Evolutionary conservation across 2,329 filamentous ascomycete species (phyloP), one percentile per base, ranked within the genome.

Genomic region (Xylaria sp.): DNA sequence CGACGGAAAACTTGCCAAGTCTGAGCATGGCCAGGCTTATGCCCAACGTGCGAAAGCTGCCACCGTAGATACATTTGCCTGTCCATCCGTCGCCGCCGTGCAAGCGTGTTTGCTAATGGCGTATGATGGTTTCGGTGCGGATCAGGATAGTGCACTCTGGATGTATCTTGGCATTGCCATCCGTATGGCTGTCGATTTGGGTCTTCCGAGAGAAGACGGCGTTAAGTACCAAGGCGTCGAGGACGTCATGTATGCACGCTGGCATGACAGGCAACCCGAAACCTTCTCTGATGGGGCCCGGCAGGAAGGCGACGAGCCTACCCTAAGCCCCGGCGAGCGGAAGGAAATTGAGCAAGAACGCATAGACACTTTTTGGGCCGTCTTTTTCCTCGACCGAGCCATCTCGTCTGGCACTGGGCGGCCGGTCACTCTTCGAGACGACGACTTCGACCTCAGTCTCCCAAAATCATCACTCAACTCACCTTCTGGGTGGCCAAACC

Each of bases 141-240:
- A 92, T 67, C 91, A 93, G 69, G 93, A 96, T 71, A 96, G 92
- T 73, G 91, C 92, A 0, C 76, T 97, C 6, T 97, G 93, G 92
- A 96, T 96, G 92, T 96, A 96, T 72, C 81, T 96, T 1, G 93
- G 92, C 0, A 88, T 94, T 53, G 89, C 92, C 0, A 96, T 96
- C 62, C 88, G 92, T 4, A 90, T 93, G 87, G 89, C 89, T 0
- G 86, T 92, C 60, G 90, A 93, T 71, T 78, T 96, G 9, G 92
- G 93, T 0, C 81, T 96, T 66, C 91, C 94, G 68, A 96, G 93
- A 66, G 82, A 90, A 15, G 89, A 93, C 65, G 92, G 92, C 0
- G 82, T 96, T 48, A 83, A 81, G 61, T 85, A 84, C 62, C 84
- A 85, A 67, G 82, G 81, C n/a, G 80, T 81, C 58, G 83, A 77